phyloP scores from a whole-genome alignment of 305 asterid species.

The Fraxinus ornus region DNA sequence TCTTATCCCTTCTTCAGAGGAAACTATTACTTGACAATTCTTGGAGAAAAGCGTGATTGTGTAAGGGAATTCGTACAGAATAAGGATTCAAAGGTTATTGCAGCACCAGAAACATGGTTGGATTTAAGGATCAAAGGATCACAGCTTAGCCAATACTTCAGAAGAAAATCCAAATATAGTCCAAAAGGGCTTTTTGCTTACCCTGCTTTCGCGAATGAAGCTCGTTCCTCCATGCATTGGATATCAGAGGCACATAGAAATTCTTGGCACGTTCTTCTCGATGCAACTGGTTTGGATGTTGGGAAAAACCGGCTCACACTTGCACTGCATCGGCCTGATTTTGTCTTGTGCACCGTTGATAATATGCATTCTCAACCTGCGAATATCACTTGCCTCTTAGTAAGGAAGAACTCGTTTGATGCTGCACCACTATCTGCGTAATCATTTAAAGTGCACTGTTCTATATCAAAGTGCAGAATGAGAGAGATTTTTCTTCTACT shows the following conservation, averaged over 20 bases:
- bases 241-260: slow-evolving; percentile 81
- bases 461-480: not conserved
- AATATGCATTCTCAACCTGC: slow-evolving; percentile 49
- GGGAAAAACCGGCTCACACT: slow-evolving; percentile 47
- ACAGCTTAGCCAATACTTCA: slow-evolving; percentile 70
- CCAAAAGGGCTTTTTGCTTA: slow-evolving; percentile 80
- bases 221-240: slow-evolving; percentile 76
- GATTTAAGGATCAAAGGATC: slow-evolving; percentile 91
- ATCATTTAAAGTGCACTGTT: not conserved
- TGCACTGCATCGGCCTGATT: slow-evolving; percentile 75
- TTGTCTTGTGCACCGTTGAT: slow-evolving; percentile 53
- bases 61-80: slow-evolving; percentile 42
- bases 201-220: slow-evolving; percentile 43
- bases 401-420: slow-evolving; percentile 65
- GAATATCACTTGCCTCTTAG: slow-evolving; percentile 59
- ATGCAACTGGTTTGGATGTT: slow-evolving; percentile 47
- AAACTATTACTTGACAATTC: slow-evolving; percentile 68
- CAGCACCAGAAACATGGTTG: slow-evolving; percentile 76
- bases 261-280: slow-evolving; percentile 72
- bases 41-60: slow-evolving; percentile 45
- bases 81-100: slow-evolving; percentile 63
- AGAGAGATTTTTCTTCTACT: not conserved
- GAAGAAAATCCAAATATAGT: slow-evolving; percentile 60
- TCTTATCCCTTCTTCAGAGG: slow-evolving; percentile 75
- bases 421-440: slow-evolving; percentile 35